Percentiles rank a stretch among this genome's conserved stretches.
Evolutionary conservation across 2,329 filamentous ascomycete genomes (phyloP).

Genomic region (Stemphylium vesicarium): DNA sequence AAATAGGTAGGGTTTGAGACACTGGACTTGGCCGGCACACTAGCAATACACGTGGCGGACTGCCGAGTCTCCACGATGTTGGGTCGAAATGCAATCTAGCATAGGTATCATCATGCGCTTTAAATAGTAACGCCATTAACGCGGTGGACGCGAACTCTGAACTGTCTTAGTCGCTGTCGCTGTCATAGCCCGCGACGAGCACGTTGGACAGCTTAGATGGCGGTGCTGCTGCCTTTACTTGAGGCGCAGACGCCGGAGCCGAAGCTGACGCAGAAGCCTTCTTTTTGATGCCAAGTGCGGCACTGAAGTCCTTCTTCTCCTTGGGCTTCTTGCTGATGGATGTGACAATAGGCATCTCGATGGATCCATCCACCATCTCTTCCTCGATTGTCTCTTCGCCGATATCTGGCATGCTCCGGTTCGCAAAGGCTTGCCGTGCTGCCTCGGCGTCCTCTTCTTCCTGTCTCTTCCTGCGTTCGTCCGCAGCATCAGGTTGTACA

Average conservation of each 20-base stretch:
- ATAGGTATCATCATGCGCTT: slow-evolving; percentile 5
- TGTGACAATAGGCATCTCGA: slow-evolving; percentile 51
- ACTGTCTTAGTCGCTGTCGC: slow-evolving; percentile 31
- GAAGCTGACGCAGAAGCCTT: slow-evolving; percentile 25
- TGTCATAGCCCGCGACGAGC: slow-evolving; percentile 40
- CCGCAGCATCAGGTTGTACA: slow-evolving; percentile 59
- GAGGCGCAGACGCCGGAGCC: slow-evolving; percentile 11
- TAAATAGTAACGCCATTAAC: background rate
- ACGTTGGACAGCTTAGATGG: slow-evolving; percentile 31
- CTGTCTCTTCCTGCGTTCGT: slow-evolving; percentile 66
- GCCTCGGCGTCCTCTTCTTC: slow-evolving; percentile 85
- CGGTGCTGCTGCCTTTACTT: slow-evolving; percentile 15
- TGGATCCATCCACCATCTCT: slow-evolving; percentile 47
- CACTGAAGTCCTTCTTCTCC: slow-evolving; percentile 82
- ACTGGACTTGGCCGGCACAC: no score
- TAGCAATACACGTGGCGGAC: no score
- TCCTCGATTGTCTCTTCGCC: slow-evolving; percentile 61
- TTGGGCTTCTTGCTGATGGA: slow-evolving; percentile 79
- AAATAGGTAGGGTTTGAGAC: no score
- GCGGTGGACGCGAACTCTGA: background rate
- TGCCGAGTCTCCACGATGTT: no score
- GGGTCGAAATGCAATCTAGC: background rate
- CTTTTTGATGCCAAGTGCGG: slow-evolving; percentile 79
- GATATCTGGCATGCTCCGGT: slow-evolving; percentile 47
- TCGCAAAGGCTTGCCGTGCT: slow-evolving; percentile 76